A percentile compares a stretch with the other conserved stretches of the same genome.
Conservation (phyloP, 2,329 filamentous ascomycete genomes). For the Chrysoporthe deuterocubensis region DNA sequence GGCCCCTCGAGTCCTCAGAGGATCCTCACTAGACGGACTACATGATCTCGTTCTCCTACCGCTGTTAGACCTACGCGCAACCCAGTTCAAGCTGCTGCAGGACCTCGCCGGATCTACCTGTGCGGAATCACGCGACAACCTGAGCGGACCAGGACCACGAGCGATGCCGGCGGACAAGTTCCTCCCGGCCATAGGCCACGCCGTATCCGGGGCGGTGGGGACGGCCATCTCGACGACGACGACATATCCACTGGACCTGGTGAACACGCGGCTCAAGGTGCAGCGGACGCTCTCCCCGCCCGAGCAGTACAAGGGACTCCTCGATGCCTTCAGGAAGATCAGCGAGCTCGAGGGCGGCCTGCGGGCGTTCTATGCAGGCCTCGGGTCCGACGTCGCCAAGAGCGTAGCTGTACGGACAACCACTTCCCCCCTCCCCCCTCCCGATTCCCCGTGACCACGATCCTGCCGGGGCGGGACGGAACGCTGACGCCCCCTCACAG, state of each 20-base stretch:
- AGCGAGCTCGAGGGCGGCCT: slow-evolving; percentile 72
- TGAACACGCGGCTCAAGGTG: slow-evolving; percentile 81
- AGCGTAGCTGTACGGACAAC: slow-evolving; percentile 67
- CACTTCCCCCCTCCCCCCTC: too few species aligned
- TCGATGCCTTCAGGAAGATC: slow-evolving; percentile 74
- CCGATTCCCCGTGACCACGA: too few species aligned
- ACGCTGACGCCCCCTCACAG: not conserved
- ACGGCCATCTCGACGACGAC: slow-evolving; percentile 78
- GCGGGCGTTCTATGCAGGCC: slow-evolving; percentile 70
- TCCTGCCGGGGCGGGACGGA: not conserved
- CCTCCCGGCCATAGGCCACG: slow-evolving; percentile 80
- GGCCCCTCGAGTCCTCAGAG: not conserved
- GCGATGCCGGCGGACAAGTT: slow-evolving; percentile 36
- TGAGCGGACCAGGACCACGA: not conserved
- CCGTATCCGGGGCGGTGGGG: slow-evolving; percentile 76
- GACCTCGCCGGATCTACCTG: not conserved
- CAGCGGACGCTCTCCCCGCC: slow-evolving; percentile 52
- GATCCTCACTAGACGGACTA: not conserved
- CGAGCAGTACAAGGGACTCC: slow-evolving; percentile 60
- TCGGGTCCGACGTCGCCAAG: slow-evolving; percentile 67
- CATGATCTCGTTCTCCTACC: not conserved
- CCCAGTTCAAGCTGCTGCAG: not conserved
- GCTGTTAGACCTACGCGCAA: not conserved
- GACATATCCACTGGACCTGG: slow-evolving; percentile 80
- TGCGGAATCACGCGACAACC: not conserved